Evolutionary conservation across 306 rosid species (phyloP).

Genomic region (Dalbergia cultrata): DNA sequence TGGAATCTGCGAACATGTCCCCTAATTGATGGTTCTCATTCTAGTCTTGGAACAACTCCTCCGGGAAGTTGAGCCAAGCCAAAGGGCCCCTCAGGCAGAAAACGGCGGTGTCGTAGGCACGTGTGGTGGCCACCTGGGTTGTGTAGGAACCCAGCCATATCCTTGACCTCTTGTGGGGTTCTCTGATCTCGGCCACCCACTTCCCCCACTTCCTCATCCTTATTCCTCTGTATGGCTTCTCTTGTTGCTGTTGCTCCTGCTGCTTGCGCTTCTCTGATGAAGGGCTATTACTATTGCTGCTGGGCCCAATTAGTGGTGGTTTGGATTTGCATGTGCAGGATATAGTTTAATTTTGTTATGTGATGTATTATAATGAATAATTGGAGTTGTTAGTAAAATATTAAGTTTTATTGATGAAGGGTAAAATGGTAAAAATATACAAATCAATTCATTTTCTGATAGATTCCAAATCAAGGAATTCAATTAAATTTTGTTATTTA

Average conservation of each 20-base stretch:
- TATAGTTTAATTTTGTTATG: too few relatives aligned
- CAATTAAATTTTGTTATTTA: too few relatives aligned
- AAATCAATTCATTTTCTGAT: too few relatives aligned
- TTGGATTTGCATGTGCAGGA: too few relatives aligned
- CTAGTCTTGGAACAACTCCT: constrained; percentile 65
- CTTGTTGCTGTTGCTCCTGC: background rate
- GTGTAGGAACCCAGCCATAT: constrained; percentile 98
- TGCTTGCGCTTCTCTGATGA: background rate
- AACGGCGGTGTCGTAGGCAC: constrained; percentile 99
- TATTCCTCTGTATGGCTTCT: constrained; percentile 92
- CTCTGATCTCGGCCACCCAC: constrained; percentile 99
- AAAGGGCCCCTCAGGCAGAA: constrained; percentile 91
- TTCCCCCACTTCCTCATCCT: constrained; percentile 99
- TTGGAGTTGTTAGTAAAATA: too few relatives aligned
- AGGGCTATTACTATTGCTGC: too few relatives aligned
- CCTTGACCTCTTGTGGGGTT: constrained; percentile 94
- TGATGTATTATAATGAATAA: too few relatives aligned
- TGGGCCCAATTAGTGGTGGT: too few relatives aligned
- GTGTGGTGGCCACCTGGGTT: constrained; percentile 91
- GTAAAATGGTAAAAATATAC: too few relatives aligned
- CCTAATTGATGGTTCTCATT: constrained; percentile 45
- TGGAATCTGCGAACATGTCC: constrained; percentile 82
- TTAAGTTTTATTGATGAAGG: too few relatives aligned
- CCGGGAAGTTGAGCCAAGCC: constrained; percentile 95
- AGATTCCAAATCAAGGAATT: too few relatives aligned